Conservation (phyloP, 371 early-diverging fungal genomes). For the Batkoa obscura region DNA sequence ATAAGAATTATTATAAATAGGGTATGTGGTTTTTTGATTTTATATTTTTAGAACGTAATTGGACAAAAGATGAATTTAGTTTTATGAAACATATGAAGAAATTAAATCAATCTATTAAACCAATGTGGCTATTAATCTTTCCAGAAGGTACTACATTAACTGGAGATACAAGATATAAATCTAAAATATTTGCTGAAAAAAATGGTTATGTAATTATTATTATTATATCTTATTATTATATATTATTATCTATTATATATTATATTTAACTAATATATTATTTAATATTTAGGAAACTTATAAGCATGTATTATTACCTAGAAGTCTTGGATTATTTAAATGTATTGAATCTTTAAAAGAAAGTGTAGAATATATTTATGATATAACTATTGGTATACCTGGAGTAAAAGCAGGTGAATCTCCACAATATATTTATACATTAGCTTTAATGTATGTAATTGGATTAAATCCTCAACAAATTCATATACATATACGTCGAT, state of each 20-base stretch:
- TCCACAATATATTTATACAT: constrained; percentile 53
- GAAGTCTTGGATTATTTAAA: constrained; percentile 49
- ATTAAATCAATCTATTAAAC: constrained; percentile 18
- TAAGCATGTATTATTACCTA: constrained; percentile 49
- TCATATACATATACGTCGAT: constrained; percentile 55
- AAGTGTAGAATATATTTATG: constrained; percentile 49
- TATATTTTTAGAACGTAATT: constrained; percentile 63
- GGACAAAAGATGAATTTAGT: constrained; percentile 43
- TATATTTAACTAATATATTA: neutral
- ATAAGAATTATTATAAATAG: constrained; percentile 43
- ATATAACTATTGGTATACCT: constrained; percentile 67
- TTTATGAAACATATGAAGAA: constrained; percentile 17
- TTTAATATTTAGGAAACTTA: constrained; percentile 18
- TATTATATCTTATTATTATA: neutral
- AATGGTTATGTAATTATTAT: constrained; percentile 20
- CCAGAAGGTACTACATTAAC: constrained; percentile 79
- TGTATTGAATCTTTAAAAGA: constrained; percentile 36
- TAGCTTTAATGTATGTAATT: constrained; percentile 42
- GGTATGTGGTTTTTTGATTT: constrained; percentile 78
- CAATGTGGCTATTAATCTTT: constrained; percentile 73
- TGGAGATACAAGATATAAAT: constrained; percentile 23
- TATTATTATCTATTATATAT: neutral
- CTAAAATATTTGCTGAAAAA: constrained; percentile 25
- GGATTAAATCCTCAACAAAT: constrained; percentile 45
- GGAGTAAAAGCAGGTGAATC: constrained; percentile 47